A percentile compares a stretch with the other conserved stretches of the same genome.
Conservation (phyloP, 768 basidiomycete genomes). For the Sporobolomyces phaffii region DNA sequence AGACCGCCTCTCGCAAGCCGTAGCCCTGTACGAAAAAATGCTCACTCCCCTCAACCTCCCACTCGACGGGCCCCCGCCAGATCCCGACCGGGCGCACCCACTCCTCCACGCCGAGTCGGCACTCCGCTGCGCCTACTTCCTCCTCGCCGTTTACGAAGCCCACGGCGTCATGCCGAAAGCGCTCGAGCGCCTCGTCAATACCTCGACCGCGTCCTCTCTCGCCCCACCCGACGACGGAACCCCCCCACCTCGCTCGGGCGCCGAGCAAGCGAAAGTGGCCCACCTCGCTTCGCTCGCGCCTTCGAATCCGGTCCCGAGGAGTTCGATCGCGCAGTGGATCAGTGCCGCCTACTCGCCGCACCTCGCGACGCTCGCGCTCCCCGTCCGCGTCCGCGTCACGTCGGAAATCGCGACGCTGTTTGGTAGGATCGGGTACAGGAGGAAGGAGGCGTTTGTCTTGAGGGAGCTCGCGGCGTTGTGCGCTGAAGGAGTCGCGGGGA, state of each 20-base stretch:
- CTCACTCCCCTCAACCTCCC: conserved; percentile 44
- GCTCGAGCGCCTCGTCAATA: conserved; percentile 75
- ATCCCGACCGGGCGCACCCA: conserved; percentile 49
- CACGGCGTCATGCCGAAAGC: conserved; percentile 70
- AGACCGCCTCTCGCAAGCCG: conserved; percentile 35
- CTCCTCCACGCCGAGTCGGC: conserved; percentile 63
- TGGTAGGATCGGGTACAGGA: conserved; percentile 69
- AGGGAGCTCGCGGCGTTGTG: conserved; percentile 80
- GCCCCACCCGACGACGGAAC: too few relatives aligned
- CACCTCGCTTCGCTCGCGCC: conserved; percentile 23
- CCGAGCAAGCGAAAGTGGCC: background rate
- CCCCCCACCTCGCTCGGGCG: too few relatives aligned
- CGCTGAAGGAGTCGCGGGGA: conserved; percentile 60
- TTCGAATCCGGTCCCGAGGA: conserved; percentile 33
- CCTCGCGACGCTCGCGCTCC: conserved; percentile 66
- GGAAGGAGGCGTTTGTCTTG: conserved; percentile 81
- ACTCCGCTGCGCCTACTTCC: conserved; percentile 65
- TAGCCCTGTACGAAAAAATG: conserved; percentile 37
- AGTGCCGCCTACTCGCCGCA: conserved; percentile 30
- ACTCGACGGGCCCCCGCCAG: conserved; percentile 54
- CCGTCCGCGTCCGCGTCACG: conserved; percentile 66
- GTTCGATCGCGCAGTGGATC: conserved; percentile 29
- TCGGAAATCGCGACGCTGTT: conserved; percentile 67
- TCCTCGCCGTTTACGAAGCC: conserved; percentile 56
- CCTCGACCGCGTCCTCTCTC: conserved; percentile 55